Conservation (phyloP, 2,329 filamentous ascomycete genomes). For the Trichoderma aggressivum region DNA sequence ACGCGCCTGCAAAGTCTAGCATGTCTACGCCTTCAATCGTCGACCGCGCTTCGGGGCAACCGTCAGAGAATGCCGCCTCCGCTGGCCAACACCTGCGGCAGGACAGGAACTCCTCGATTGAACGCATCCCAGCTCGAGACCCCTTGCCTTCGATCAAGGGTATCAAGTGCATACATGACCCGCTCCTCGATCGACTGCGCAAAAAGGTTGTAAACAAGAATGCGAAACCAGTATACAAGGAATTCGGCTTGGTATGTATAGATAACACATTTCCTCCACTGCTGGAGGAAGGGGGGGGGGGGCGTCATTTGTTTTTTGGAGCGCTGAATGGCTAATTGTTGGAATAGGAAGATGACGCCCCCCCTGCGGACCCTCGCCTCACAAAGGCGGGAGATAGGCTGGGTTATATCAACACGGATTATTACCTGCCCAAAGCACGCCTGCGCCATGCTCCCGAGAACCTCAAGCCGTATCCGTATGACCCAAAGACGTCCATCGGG, state of each 20-base stretch:
- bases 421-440: constrained; percentile 67
- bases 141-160: constrained; percentile 52
- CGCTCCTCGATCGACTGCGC: constrained; percentile 50
- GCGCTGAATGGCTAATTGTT: constrained; percentile 56
- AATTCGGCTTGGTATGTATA: constrained; percentile 66
- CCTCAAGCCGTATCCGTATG: constrained; percentile 76
- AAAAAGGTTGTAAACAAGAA: constrained; percentile 52
- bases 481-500: constrained; percentile 78
- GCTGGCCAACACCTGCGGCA: constrained; percentile 32
- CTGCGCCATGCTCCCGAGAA: constrained; percentile 72
- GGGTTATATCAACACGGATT: constrained; percentile 67
- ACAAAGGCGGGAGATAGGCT: constrained; percentile 59
- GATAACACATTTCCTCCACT: constrained; percentile 37
- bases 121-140: constrained; percentile 56
- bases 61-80: constrained; percentile 28
- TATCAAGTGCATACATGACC: constrained; percentile 60
- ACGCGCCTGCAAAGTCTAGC: constrained; percentile 51
- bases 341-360: constrained; percentile 73
- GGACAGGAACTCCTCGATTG: constrained; percentile 34
- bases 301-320: constrained; percentile 56
- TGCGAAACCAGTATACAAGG: constrained; percentile 58
- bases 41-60: constrained; percentile 32
- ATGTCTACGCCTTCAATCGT: constrained; percentile 51
- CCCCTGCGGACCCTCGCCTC: constrained; percentile 78
- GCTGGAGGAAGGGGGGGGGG: constrained; percentile 42